Evolutionary conservation across 768 basidiomycete genomes (phyloP).

Genomic region (Suillus cothurnatus): DNA sequence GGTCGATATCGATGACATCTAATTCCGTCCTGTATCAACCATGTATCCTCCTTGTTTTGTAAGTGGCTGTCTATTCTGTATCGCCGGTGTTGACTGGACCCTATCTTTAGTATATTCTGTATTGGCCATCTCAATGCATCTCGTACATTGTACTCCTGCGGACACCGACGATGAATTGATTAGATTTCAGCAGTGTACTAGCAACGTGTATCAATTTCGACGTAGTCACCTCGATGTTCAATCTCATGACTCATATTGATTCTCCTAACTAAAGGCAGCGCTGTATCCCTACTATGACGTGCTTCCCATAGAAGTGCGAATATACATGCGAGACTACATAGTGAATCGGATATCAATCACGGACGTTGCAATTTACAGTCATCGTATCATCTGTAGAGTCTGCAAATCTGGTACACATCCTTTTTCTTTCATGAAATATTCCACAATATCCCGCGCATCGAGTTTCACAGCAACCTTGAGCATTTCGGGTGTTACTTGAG

Average conservation of each 20-base stretch:
- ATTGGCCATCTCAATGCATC: slow-evolving; percentile 12
- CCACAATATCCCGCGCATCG: slow-evolving; percentile 67
- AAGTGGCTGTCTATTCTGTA: slow-evolving; percentile 3
- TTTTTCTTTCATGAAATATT: slow-evolving; percentile 72
- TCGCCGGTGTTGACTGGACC: slow-evolving; percentile 8
- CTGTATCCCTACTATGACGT: neutral
- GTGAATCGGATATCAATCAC: neutral
- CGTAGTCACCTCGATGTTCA: slow-evolving; percentile 10
- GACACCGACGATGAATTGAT: slow-evolving; percentile 18
- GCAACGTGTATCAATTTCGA: slow-evolving; percentile 20
- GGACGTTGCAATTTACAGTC: slow-evolving; percentile 11
- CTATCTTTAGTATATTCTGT: slow-evolving; percentile 17
- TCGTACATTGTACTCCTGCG: slow-evolving; percentile 14
- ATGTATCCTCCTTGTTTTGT: slow-evolving; percentile 15
- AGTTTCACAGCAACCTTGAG: slow-evolving; percentile 64
- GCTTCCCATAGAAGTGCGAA: too few relatives aligned
- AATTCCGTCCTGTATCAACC: slow-evolving; percentile 28
- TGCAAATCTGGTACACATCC: slow-evolving; percentile 74
- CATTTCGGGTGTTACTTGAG: slow-evolving; percentile 57
- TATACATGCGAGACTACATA: too few relatives aligned
- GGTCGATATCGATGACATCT: slow-evolving; percentile 90
- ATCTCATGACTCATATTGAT: slow-evolving; percentile 7
- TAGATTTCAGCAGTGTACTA: slow-evolving; percentile 25
- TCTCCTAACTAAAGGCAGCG: slow-evolving; percentile 1
- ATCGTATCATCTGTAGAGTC: slow-evolving; percentile 50